These are phyloP conservation scores for Parasitella parasitica DNA, from an alignment of 371 early-diverging fungal species.

Conservation along the genomic window DNA sequence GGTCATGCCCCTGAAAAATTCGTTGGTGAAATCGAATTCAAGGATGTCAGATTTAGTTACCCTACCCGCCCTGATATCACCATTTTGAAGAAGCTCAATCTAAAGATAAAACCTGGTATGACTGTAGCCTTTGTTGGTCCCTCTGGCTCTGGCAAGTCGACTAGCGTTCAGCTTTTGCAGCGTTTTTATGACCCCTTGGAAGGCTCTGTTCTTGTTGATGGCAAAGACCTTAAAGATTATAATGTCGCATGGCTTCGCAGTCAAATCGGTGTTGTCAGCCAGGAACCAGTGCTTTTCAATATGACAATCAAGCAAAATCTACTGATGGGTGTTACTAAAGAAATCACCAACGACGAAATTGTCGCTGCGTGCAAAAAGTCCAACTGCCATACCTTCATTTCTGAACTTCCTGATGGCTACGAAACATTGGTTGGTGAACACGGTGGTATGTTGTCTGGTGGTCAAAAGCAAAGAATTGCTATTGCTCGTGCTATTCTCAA, in stretches of 20 bases:
- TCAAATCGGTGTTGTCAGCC: constrained; percentile 83
- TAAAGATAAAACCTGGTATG: constrained; percentile 70
- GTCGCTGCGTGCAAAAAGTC: constrained; percentile 61
- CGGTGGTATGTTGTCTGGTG: constrained; percentile 78
- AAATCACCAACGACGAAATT: constrained; percentile 56
- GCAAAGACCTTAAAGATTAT: constrained; percentile 62
- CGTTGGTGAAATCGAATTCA: constrained; percentile 70
- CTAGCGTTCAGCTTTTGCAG: constrained; percentile 83
- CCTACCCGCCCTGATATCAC: constrained; percentile 76
- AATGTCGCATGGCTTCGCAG: constrained; percentile 74
- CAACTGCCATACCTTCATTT: constrained; percentile 80
- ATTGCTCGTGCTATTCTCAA: constrained; percentile 52
- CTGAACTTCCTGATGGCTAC: constrained; percentile 73
- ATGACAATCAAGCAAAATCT: constrained; percentile 82
- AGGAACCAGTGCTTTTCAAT: constrained; percentile 90
- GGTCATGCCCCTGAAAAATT: constrained; percentile 57
- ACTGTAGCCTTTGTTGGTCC: constrained; percentile 66
- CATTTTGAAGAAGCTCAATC: constrained; percentile 59
- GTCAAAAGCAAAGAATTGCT: constrained; percentile 62
- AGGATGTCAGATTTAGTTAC: constrained; percentile 70
- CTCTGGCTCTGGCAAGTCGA: constrained; percentile 77
- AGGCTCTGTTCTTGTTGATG: constrained; percentile 73
- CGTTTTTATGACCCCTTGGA: constrained; percentile 83
- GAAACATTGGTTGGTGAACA: constrained; percentile 73
- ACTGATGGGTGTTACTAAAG: constrained; percentile 57